Conservation (phyloP, 495 filamentous ascomycete genomes). For the Aspergillus nanangensis region DNA sequence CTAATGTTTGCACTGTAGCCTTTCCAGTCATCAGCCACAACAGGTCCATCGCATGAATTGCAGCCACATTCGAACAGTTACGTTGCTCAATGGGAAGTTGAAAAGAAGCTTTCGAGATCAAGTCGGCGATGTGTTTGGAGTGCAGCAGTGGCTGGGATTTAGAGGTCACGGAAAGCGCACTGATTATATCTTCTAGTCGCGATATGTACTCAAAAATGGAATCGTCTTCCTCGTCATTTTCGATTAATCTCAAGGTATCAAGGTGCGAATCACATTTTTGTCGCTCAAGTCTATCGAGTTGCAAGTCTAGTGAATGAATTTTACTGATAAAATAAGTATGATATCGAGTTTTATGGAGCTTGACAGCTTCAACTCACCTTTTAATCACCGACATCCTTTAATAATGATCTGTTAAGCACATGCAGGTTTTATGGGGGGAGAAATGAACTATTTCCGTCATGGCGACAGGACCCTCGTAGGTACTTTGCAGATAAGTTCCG, state of each 20-base stretch:
- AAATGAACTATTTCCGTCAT: too few species aligned
- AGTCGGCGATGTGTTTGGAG: constrained; percentile 44
- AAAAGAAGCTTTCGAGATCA: constrained; percentile 62
- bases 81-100: constrained; percentile 26
- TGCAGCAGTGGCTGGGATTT: constrained; percentile 50
- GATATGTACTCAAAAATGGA: too few species aligned
- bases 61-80: constrained; percentile 11
- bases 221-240: too few species aligned
- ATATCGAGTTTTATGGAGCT: too few species aligned
- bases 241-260: too few species aligned
- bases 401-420: too few species aligned
- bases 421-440: too few species aligned
- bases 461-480: too few species aligned
- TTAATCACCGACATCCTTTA: too few species aligned
- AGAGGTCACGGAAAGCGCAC: constrained; percentile 61
- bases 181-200: constrained; percentile 58
- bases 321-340: constrained; percentile 62
- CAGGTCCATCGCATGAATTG: constrained; percentile 62
- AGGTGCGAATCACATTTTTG: constrained; percentile 14
- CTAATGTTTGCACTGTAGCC: constrained; percentile 79
- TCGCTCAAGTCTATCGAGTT: constrained; percentile 73
- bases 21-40: constrained; percentile 88
- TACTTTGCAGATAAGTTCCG: too few species aligned
- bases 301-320: constrained; percentile 69
- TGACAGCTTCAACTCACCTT: too few species aligned